Conservation (phyloP, 2,329 filamentous ascomycete genomes). For the Talaromyces piceae region DNA sequence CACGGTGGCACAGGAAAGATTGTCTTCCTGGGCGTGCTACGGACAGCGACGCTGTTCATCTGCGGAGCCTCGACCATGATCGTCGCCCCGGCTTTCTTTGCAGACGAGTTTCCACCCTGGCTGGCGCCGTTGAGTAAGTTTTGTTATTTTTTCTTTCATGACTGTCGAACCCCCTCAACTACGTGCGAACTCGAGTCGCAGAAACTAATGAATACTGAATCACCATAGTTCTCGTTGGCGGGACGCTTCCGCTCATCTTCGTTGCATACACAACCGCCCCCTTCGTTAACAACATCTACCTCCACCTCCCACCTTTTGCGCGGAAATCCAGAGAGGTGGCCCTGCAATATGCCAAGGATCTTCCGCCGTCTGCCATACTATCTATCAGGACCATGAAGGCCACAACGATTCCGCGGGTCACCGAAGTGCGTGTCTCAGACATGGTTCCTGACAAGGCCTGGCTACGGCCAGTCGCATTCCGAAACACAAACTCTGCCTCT, state of each 20-base stretch:
- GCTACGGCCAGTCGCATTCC: conserved; percentile 36
- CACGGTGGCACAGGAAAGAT: conserved; percentile 63
- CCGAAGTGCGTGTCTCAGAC: conserved; percentile 37
- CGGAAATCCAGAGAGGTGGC: conserved; percentile 49
- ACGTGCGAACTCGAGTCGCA: too few relatives aligned
- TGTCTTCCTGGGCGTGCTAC: conserved; percentile 61
- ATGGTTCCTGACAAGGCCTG: conserved; percentile 28
- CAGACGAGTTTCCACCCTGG: conserved; percentile 37
- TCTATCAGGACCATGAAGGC: conserved; percentile 41
- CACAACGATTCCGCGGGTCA: conserved; percentile 35
- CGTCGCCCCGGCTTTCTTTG: conserved; percentile 52
- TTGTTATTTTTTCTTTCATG: neutral
- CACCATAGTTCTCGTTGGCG: conserved; percentile 48
- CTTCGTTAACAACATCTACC: conserved; percentile 64
- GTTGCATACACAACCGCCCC: conserved; percentile 59
- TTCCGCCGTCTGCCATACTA: conserved; percentile 37
- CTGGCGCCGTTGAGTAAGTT: conserved; percentile 33
- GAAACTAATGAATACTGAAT: neutral
- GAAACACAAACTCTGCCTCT: conserved; percentile 28
- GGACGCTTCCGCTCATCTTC: conserved; percentile 58
- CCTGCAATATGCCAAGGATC: conserved; percentile 35
- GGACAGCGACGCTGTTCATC: conserved; percentile 63
- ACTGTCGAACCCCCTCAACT: too few relatives aligned
- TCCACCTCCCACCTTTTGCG: conserved; percentile 60
- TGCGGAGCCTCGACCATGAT: conserved; percentile 60